Percentiles rank a stretch among this genome's conserved stretches.
Evolutionary conservation across 2,329 filamentous ascomycete genomes (phyloP).

Genomic region (Pyrenophora seminiperda): DNA sequence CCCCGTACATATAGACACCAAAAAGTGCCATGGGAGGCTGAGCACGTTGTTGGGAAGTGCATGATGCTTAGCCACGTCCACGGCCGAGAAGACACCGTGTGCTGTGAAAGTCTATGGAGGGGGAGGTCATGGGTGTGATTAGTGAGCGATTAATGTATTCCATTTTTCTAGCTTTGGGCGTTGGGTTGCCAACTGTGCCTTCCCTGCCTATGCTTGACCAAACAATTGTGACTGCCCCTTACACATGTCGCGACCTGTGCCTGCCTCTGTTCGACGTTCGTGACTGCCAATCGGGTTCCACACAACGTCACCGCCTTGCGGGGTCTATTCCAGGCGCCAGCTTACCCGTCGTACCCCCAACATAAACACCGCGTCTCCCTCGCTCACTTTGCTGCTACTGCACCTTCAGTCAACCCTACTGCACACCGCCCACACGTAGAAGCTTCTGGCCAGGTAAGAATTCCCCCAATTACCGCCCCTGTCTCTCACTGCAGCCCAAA

Average conservation of each 20-base stretch:
- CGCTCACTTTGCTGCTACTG: constrained; percentile 22
- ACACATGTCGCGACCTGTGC: constrained; percentile 13
- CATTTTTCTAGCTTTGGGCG: constrained; percentile 4
- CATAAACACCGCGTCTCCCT: constrained; percentile 26
- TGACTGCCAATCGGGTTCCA: constrained; percentile 31
- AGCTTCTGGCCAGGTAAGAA: constrained; percentile 30
- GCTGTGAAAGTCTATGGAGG: background rate
- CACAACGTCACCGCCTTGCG: constrained; percentile 40
- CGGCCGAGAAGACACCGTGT: constrained; percentile 31
- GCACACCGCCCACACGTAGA: constrained; percentile 32
- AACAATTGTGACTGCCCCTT: constrained; percentile 25
- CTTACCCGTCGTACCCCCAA: constrained; percentile 32
- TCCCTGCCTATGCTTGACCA: too few relatives aligned
- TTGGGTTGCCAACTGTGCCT: background rate
- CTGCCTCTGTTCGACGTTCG: constrained; percentile 14
- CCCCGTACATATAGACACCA: constrained; percentile 7
- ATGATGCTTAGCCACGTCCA: constrained; percentile 22
- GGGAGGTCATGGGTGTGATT: background rate
- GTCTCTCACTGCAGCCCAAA: constrained; percentile 8
- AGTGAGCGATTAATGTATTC: constrained; percentile 36
- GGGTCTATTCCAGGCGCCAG: constrained; percentile 27
- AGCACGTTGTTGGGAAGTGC: constrained; percentile 12
- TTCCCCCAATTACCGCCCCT: constrained; percentile 14
- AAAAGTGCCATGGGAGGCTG: constrained; percentile 14
- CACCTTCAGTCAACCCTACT: constrained; percentile 15